Percentiles rank a stretch among this genome's conserved stretches.
Conservation (phyloP, 2,329 filamentous ascomycete genomes). For the Fusarium domesticum region DNA sequence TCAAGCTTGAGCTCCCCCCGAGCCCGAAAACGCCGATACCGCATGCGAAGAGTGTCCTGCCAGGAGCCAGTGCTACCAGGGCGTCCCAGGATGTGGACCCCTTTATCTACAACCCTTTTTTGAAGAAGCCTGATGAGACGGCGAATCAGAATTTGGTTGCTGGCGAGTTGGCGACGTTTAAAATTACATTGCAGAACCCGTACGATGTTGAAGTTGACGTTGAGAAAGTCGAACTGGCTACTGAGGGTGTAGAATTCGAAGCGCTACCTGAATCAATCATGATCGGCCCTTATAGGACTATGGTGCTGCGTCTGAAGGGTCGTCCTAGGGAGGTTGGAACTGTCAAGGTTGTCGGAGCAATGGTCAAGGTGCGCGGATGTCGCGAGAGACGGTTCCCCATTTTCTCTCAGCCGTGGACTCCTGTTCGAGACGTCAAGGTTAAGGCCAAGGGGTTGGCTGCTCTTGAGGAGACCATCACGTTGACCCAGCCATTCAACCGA, state of each 20-base stretch:
- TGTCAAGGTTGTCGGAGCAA: conserved; percentile 73
- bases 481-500: conserved; percentile 38
- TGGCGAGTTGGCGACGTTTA: conserved; percentile 73
- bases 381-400: conserved; percentile 80
- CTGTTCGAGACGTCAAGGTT: conserved; percentile 66
- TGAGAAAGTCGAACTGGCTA: conserved; percentile 73
- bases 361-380: conserved; percentile 77
- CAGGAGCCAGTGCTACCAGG: conserved; percentile 47
- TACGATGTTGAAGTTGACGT: conserved; percentile 92
- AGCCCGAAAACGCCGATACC: conserved; percentile 61
- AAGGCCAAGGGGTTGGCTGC: conserved; percentile 69
- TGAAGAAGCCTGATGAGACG: conserved; percentile 62
- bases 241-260: conserved; percentile 70
- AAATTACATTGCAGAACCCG: conserved; percentile 85
- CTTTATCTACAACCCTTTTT: conserved; percentile 93
- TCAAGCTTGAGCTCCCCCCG: conserved; percentile 65
- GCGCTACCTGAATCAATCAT: conserved; percentile 62
- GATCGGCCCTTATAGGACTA: conserved; percentile 78
- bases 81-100: conserved; percentile 68
- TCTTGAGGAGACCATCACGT: conserved; percentile 45
- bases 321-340: conserved; percentile 64
- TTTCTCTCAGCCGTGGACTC: conserved; percentile 72
- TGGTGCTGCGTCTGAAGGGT: conserved; percentile 70
- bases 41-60: conserved; percentile 56
- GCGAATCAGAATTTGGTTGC: conserved; percentile 71